Base-by-base conservation (phyloP, 75 land plant genomes). In the Picea sitchensis region DNA sequence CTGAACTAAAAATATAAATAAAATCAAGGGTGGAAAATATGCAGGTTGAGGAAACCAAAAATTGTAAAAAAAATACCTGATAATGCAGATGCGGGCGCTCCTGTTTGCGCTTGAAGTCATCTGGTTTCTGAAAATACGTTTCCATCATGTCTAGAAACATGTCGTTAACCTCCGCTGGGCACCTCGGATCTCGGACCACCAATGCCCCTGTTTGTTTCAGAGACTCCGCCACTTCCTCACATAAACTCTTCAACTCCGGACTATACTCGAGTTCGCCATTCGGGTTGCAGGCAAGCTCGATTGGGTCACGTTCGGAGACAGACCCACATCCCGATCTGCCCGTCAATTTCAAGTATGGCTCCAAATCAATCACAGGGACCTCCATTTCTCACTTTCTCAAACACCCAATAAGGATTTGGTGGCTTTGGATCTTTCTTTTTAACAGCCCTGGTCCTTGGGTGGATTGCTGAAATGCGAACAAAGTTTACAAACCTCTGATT, bases 81-180 rank as follows among this genome's bases (percentile, higher is more conserved):
- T 97, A 97, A 84, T 93, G 98, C 47, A 93, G 79, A 58, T 90
- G 61, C 14, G 95, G 92, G 3, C 99, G 90, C 80, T 93, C 94
- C 75, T 97, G 99, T 5, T 71, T 65, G 47, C 89, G 90, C 88
- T 97, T 97, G 73, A 95, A 87, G 14, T 87, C 91, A 6, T 58
- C 65, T 6, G 98, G 79, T 47, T 44, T 77, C 31, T 87, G 87
- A 74, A 95, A 97, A 80, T 91, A 97, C 9, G 73, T 77, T 82
- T 97, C 99, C 99, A 97, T 97, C 98, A 95, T 95, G 81, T 97
- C 94, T 11, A 97, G 74, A 81, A 97, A 97, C 51, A 87, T 90
- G 82, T 97, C 94, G 75, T 95, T 97, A 72, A 95, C 99, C 36
- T 83, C 84, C 11, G 84, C 88, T n/a, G 92, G 79, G 73, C 99